Conservation (phyloP, 148 eudicot genomes). For the Silene uniflora region DNA sequence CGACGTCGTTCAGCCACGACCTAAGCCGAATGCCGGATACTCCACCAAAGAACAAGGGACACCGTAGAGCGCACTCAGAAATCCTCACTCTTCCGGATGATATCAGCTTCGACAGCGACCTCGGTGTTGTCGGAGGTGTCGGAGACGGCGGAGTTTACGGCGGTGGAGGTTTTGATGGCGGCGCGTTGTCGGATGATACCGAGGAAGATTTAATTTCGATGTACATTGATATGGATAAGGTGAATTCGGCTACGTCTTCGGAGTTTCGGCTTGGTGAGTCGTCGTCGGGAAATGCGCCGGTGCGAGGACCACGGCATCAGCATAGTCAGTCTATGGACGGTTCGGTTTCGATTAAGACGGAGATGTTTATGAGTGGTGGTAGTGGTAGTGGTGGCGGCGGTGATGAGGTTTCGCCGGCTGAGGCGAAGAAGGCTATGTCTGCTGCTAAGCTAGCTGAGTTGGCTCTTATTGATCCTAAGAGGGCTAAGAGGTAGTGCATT, state of each 20-base stretch:
- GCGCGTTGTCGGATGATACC: conserved; percentile 87
- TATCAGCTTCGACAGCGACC: conserved; percentile 91
- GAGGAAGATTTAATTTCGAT: conserved; percentile 88
- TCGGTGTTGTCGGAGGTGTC: conserved; percentile 59
- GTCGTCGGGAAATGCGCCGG: conserved; percentile 33
- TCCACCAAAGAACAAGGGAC: conserved; percentile 70
- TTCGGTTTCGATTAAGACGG: conserved; percentile 61
- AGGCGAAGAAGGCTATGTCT: conserved; percentile 86
- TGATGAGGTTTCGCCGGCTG: conserved; percentile 53
- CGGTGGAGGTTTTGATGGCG: conserved; percentile 28
- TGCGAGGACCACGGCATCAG: conserved; percentile 58
- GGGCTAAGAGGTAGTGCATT: conserved; percentile 75
- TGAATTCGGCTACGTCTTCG: conserved; percentile 57
- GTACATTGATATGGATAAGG: conserved; percentile 97
- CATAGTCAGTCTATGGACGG: conserved; percentile 99
- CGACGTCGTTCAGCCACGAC: conserved; percentile 57
- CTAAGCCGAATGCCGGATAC: conserved; percentile 93
- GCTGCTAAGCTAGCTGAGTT: conserved; percentile 98
- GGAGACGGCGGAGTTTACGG: conserved; percentile 26
- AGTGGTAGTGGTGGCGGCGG: conserved; percentile 32
- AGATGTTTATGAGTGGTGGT: conserved; percentile 63
- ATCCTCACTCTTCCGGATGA: conserved; percentile 93
- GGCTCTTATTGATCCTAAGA: conserved; percentile 90
- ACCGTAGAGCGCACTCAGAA: conserved; percentile 92
- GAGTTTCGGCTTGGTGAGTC: conserved; percentile 55